Evolutionary conservation across 163 green algal genomes (phyloP), one percentile per base, ranked within the genome.

Genomic region (Chlorella variabilis): DNA sequence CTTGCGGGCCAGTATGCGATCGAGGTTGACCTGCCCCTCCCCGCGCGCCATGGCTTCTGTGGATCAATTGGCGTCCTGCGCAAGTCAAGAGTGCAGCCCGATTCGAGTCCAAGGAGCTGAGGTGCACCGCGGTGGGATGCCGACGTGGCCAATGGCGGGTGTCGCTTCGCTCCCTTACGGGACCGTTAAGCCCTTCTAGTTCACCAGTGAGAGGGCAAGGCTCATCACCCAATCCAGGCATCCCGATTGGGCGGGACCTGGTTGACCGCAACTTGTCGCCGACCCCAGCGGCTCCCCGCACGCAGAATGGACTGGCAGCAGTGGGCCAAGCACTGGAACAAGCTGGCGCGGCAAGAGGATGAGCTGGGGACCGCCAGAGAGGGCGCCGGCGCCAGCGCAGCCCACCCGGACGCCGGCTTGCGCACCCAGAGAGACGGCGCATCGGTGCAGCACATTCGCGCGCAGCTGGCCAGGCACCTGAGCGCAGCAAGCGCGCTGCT

Each of bases 1-100:
- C 48, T 69, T 69, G 33, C 73, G 73, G 33, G 65, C 54, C 8
- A 80, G 73, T 27, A 80, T 69, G 8, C 33, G 18, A 21, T 70
- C 38, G 33, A 80, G 45, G 54, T 70, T 70, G 54, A 70, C 73
- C n/a, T 39, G 15, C 21, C 73, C 73, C 1, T 2, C 65, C 38
- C 8, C 6, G 65, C 20, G 36, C 65, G 34, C 36, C 21, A 58
- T 67, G 54, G 23, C 25, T n/a, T 5, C 20, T 62, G 54, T 15
- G 15, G 5, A n/a, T n/a, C 54, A 62, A 62, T n/a, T 62, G 20
- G n/a, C n/a, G n/a, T n/a, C n/a, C n/a, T n/a, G n/a, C n/a, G 20
- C 5, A 25, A n/a, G 13, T 23, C 15, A 18, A 36, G 4, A 67
- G 59, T 39, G n/a, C 54, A 63, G n/a, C n/a, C n/a, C n/a, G n/a